These are phyloP conservation scores for Trypanosoma rangeli DNA, from an alignment of 208 protist genomes.

Conservation along the genomic window DNA sequence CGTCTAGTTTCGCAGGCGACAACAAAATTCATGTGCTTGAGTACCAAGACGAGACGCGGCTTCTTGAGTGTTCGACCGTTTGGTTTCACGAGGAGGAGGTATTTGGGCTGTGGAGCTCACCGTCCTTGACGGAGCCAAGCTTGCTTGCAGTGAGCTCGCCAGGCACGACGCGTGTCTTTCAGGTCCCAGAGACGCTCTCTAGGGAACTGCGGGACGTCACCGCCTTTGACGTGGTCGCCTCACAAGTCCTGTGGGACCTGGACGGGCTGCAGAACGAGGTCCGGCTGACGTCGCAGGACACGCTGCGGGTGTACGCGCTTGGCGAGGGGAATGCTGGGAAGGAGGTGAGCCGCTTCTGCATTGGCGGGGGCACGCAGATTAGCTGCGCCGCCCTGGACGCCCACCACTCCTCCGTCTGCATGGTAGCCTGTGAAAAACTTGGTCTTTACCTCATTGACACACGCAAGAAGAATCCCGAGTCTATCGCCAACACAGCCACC, in stretches of 20 bases:
- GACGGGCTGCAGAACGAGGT: slow-evolving; percentile 81
- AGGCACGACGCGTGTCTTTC: slow-evolving; percentile 34
- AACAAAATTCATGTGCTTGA: slow-evolving; percentile 83
- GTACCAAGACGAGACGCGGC: slow-evolving; percentile 62
- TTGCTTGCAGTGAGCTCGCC: slow-evolving; percentile 43
- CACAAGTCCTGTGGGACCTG: slow-evolving; percentile 76
- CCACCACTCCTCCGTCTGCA: slow-evolving; percentile 66
- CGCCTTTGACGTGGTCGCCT: slow-evolving; percentile 22
- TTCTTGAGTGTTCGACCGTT: slow-evolving; percentile 55
- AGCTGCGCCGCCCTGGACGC: slow-evolving; percentile 61
- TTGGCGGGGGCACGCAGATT: slow-evolving; percentile 24
- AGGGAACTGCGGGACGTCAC: slow-evolving; percentile 43
- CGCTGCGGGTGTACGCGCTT: slow-evolving; percentile 39
- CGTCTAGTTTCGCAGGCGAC: slow-evolving; percentile 37
- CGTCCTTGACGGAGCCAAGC: slow-evolving; percentile 42
- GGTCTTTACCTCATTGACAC: slow-evolving; percentile 67
- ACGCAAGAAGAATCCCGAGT: slow-evolving; percentile 41
- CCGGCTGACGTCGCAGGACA: slow-evolving; percentile 26
- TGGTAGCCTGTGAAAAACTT: slow-evolving; percentile 36
- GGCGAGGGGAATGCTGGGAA: slow-evolving; percentile 35
- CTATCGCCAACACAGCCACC: slow-evolving; percentile 24
- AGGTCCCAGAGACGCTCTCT: slow-evolving; percentile 38
- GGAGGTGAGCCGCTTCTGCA: slow-evolving; percentile 35
- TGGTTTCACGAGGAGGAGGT: slow-evolving; percentile 68
- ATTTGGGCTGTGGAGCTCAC: slow-evolving; percentile 61